Conservation (phyloP, 768 basidiomycete genomes). For the Lepiota venenata region DNA sequence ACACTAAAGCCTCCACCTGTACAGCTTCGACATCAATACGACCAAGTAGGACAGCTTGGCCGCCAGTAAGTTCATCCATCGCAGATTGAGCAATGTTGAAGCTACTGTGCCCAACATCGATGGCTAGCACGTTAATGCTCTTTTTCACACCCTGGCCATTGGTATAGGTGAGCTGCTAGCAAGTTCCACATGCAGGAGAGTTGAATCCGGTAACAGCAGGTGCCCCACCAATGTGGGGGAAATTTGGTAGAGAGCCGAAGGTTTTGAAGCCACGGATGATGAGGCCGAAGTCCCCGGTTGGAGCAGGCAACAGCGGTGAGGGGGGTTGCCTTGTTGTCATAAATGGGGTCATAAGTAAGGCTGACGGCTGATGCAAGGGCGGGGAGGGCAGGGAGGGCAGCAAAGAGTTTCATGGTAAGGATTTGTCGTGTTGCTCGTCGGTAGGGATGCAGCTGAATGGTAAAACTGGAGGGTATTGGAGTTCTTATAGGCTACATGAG, state of each 20-base stretch:
- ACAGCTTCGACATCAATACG: slow-evolving; percentile 40
- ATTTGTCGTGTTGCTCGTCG: not conserved
- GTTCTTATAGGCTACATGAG: not conserved
- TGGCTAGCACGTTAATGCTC: slow-evolving; percentile 46
- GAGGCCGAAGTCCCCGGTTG: slow-evolving; percentile 51
- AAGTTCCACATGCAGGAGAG: slow-evolving; percentile 54
- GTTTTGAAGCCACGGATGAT: slow-evolving; percentile 41
- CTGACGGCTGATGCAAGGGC: slow-evolving; percentile 15
- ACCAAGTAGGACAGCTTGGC: slow-evolving; percentile 44
- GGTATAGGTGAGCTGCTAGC: slow-evolving; percentile 56
- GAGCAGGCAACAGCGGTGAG: slow-evolving; percentile 44
- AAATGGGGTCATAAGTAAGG: slow-evolving; percentile 40
- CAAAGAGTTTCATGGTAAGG: slow-evolving; percentile 29
- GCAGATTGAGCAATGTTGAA: slow-evolving; percentile 50
- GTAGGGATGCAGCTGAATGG: not conserved
- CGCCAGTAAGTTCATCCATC: slow-evolving; percentile 51
- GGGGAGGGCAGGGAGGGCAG: slow-evolving; percentile 20
- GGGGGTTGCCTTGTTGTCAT: slow-evolving; percentile 40
- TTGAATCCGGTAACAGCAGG: slow-evolving; percentile 47
- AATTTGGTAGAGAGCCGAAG: slow-evolving; percentile 50
- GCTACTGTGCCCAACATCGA: slow-evolving; percentile 42
- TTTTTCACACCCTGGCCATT: slow-evolving; percentile 23
- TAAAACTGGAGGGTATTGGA: not conserved
- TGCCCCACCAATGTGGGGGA: slow-evolving; percentile 59
- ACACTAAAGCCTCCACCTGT: slow-evolving; percentile 42